Conservation (phyloP, 2,329 filamentous ascomycete species). For the Colletotrichum sp. region DNA sequence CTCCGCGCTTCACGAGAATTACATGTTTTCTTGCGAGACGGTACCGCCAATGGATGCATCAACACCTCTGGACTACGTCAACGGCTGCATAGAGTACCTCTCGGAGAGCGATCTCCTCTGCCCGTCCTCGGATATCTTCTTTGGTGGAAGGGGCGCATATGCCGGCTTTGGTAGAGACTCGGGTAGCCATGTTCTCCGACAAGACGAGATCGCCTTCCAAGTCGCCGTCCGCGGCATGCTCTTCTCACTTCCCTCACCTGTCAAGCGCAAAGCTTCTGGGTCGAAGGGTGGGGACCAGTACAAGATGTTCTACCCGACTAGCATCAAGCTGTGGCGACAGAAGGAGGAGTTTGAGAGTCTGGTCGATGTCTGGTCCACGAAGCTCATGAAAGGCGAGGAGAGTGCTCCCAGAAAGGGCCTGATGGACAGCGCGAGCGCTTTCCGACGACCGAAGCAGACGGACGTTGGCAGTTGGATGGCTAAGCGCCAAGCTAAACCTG, state of each 20-base stretch:
- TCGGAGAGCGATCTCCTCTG: conserved; percentile 89
- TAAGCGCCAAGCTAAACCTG: conserved; percentile 21
- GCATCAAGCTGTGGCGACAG: conserved; percentile 81
- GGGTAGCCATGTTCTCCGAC: conserved; percentile 77
- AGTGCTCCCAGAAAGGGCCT: conserved; percentile 39
- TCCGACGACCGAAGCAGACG: conserved; percentile 45
- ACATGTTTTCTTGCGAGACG: conserved; percentile 79
- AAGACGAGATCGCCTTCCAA: conserved; percentile 95
- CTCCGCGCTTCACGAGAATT: conserved; percentile 92
- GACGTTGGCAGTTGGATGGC: conserved; percentile 30
- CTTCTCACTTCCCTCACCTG: conserved; percentile 84
- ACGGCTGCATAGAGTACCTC: conserved; percentile 83
- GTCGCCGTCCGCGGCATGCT: conserved; percentile 86
- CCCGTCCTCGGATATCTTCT: conserved; percentile 72
- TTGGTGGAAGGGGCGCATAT: conserved; percentile 62
- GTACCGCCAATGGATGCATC: conserved; percentile 53
- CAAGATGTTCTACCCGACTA: conserved; percentile 93
- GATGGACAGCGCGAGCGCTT: conserved; percentile 53
- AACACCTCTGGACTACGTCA: conserved; percentile 77
- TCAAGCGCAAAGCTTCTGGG: conserved; percentile 68
- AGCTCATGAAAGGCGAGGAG: conserved; percentile 61
- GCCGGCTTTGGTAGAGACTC: conserved; percentile 59
- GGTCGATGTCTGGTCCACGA: conserved; percentile 72
- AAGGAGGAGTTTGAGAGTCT: conserved; percentile 82
- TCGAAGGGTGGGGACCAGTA: conserved; percentile 65